Conservation (phyloP, 2,329 filamentous ascomycete genomes). For the Talaromyces sp. region DNA sequence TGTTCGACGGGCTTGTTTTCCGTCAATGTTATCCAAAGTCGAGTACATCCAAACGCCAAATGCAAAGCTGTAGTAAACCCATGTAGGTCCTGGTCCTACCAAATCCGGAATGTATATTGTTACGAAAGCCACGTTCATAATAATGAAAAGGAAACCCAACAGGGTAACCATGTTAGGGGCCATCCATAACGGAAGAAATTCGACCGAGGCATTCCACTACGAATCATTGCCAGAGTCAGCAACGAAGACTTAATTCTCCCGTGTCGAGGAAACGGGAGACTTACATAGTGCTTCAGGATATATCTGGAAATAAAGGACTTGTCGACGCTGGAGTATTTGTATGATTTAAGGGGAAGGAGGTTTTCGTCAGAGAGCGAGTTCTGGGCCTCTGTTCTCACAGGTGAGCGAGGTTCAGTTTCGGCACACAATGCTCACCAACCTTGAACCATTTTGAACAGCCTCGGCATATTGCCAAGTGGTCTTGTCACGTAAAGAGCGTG, state of each 20-base stretch:
- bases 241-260: background rate
- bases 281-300: slow-evolving; percentile 90
- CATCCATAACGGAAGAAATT: slow-evolving; percentile 89
- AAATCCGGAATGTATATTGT: slow-evolving; percentile 83
- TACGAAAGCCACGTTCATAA: slow-evolving; percentile 72
- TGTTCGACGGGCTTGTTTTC: slow-evolving; percentile 91
- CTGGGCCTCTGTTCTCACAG: slow-evolving; percentile 28
- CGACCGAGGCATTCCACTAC: slow-evolving; percentile 95
- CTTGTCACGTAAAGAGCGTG: background rate
- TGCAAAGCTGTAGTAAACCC: slow-evolving; percentile 95
- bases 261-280: slow-evolving; percentile 24
- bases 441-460: slow-evolving; percentile 30
- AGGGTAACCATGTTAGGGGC: slow-evolving; percentile 98
- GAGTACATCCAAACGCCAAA: slow-evolving; percentile 98
- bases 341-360: slow-evolving; percentile 82
- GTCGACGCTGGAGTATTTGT: slow-evolving; percentile 97
- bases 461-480: slow-evolving; percentile 20
- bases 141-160: slow-evolving; percentile 88
- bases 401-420: background rate
- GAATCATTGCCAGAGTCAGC: slow-evolving; percentile 14
- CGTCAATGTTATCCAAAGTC: slow-evolving; percentile 98
- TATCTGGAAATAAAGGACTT: slow-evolving; percentile 91
- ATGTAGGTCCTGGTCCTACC: slow-evolving; percentile 78
- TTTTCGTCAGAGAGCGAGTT: slow-evolving; percentile 79
- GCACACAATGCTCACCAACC: slow-evolving; percentile 18